These are phyloP conservation scores for Lyophyllum shimeji DNA, from an alignment of 768 basidiomycete species.

Conservation along the genomic window DNA sequence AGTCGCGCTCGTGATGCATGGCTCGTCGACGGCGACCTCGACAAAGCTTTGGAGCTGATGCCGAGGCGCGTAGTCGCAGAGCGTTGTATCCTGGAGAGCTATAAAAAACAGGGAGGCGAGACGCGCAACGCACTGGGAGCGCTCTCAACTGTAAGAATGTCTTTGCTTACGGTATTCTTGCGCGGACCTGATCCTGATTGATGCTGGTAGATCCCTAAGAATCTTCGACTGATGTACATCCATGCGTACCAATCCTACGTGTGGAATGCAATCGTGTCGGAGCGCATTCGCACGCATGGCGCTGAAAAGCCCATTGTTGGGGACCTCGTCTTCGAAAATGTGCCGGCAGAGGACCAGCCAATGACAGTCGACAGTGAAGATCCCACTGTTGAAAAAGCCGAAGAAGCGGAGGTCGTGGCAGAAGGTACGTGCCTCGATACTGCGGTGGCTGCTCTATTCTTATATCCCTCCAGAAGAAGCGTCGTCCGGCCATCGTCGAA, in stretches of 20 bases:
- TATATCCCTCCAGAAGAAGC: slow-evolving; percentile 19
- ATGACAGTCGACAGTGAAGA: slow-evolving; percentile 35
- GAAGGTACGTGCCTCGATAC: slow-evolving; percentile 23
- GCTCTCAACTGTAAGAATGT: slow-evolving; percentile 64
- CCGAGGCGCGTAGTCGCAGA: slow-evolving; percentile 93
- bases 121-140: slow-evolving; percentile 86
- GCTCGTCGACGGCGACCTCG: slow-evolving; percentile 79
- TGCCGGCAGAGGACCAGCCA: slow-evolving; percentile 30
- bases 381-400: slow-evolving; percentile 29
- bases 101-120: slow-evolving; percentile 75
- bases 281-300: slow-evolving; percentile 82
- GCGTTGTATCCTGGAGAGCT: slow-evolving; percentile 88
- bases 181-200: neutral
- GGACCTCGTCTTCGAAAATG: slow-evolving; percentile 80
- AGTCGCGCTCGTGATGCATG: slow-evolving; percentile 81
- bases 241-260: slow-evolving; percentile 99
- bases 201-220: slow-evolving; percentile 79
- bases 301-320: slow-evolving; percentile 74
- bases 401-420: slow-evolving; percentile 26
- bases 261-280: slow-evolving; percentile 97
- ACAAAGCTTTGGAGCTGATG: slow-evolving; percentile 81
- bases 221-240: slow-evolving; percentile 94
- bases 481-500: slow-evolving; percentile 28
- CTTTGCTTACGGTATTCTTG: neutral
- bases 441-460: neutral